These are phyloP conservation scores for Ceratonia siliqua DNA, from an alignment of 306 rosid genomes.

Conservation along the genomic window DNA sequence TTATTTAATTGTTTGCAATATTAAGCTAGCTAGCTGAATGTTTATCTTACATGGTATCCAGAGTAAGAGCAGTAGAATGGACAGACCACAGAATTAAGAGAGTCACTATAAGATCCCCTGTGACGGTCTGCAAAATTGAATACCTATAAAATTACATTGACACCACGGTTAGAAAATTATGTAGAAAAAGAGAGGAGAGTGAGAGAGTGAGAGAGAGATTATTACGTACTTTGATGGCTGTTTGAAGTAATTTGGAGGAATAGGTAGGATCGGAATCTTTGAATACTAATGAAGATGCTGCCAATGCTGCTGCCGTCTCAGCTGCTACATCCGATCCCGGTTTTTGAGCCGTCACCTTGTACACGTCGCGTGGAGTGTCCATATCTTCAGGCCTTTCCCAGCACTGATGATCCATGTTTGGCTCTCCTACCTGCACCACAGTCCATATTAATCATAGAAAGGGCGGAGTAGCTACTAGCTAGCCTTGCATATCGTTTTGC, in stretches of 20 bases:
- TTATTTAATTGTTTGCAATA: neutral
- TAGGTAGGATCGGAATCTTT: constrained; percentile 64
- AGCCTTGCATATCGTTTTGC: neutral
- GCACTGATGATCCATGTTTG: constrained; percentile 74
- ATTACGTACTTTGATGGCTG: constrained; percentile 60
- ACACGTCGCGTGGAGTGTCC: constrained; percentile 80
- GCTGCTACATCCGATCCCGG: constrained; percentile 95
- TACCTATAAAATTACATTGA: constrained; percentile 44
- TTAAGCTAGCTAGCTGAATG: neutral
- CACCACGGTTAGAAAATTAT: neutral
- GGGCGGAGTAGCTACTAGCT: too few species aligned
- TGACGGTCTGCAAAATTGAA: constrained; percentile 79
- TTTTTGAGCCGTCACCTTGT: constrained; percentile 66
- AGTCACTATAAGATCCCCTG: constrained; percentile 82
- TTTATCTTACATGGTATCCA: constrained; percentile 67
- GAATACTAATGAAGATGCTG: constrained; percentile 89
- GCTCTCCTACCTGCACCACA: constrained; percentile 71
- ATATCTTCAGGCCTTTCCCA: constrained; percentile 98
- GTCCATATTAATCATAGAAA: neutral
- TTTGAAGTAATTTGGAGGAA: constrained; percentile 63
- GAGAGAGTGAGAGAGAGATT: neutral
- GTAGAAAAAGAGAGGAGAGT: neutral
- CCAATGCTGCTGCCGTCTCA: constrained; percentile 87
- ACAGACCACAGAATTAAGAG: constrained; percentile 70
- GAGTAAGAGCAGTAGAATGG: constrained; percentile 95